These are phyloP conservation scores for Phaffia tasmanica DNA, from an alignment of 768 basidiomycete genomes.

Conservation along the genomic window DNA sequence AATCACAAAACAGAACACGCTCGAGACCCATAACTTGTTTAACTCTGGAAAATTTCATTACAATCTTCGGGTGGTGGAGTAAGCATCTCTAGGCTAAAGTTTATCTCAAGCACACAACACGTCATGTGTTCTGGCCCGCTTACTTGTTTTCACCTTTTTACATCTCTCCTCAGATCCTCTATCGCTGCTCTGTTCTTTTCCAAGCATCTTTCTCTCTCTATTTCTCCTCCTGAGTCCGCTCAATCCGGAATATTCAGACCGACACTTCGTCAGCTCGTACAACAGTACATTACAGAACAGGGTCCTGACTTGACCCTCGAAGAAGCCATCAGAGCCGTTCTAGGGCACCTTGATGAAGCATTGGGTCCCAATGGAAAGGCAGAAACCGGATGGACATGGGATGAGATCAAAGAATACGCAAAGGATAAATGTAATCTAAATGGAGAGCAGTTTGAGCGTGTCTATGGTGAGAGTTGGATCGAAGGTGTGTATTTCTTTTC, in stretches of 20 bases:
- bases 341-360: constrained; percentile 42
- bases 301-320: not conserved
- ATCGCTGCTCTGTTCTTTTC: not conserved
- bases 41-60: constrained; percentile 64
- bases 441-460: constrained; percentile 49
- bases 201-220: not conserved
- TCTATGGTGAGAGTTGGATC: constrained; percentile 62
- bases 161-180: not conserved
- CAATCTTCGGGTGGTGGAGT: constrained; percentile 49
- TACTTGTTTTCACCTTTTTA: no score
- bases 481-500: constrained; percentile 47
- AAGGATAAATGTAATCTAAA: constrained; percentile 51
- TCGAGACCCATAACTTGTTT: constrained; percentile 69
- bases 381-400: constrained; percentile 56
- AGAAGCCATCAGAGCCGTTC: constrained; percentile 38
- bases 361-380: constrained; percentile 35
- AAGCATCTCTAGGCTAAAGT: no score
- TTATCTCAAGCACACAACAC: no score
- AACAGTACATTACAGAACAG: not conserved
- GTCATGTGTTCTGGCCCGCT: no score
- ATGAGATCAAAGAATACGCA: constrained; percentile 48
- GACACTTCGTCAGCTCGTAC: constrained; percentile 11
- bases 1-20: constrained; percentile 48
- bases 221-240: no score
- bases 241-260: not conserved